phyloP scores from a whole-genome alignment of 345 rosid genomes.

The sweet orange (Citrus sinensis) region DVS_A1.0 CM039163.1:37089501-37090000 shows the following conservation, averaged over 20 bases:
- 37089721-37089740: not conserved
- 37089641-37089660: slow-evolving; percentile 20
- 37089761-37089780: too few species aligned
- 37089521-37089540: slow-evolving; percentile 13
- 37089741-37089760: too few species aligned
- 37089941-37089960: too few species aligned
- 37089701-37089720: slow-evolving; percentile 26
- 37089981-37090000: rapidly evolving
- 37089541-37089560: too few species aligned
- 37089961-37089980: too few species aligned
- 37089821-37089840: too few species aligned
- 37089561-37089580: not conserved
- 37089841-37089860: too few species aligned
- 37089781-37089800: not conserved
- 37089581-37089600: slow-evolving; percentile 22
- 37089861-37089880: too few species aligned
- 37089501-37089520: not conserved
- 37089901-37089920: too few species aligned
- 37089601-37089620: slow-evolving; percentile 21
- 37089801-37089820: too few species aligned
- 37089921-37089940: too few species aligned
- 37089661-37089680: slow-evolving; percentile 8
- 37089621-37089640: slow-evolving; percentile 5
- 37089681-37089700: slow-evolving; percentile 12
- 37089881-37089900: too few species aligned